Evolutionary conservation across 805 yeast genomes (phyloP).

Genomic region (Kuraishia capsulata): DNA sequence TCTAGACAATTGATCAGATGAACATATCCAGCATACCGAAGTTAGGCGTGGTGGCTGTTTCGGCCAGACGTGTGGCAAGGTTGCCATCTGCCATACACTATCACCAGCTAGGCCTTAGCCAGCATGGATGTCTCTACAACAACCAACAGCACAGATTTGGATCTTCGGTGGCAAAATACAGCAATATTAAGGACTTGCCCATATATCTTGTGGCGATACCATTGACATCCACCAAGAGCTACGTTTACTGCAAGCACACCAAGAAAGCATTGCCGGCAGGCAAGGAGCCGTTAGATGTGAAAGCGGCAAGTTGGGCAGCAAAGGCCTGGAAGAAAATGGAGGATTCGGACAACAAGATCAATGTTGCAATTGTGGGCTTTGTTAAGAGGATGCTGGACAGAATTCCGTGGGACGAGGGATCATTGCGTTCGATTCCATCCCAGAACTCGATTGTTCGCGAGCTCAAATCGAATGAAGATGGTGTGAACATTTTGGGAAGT

Average conservation of each 20-base stretch:
- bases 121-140: too few relatives aligned
- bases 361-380: constrained; percentile 46
- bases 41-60: too few relatives aligned
- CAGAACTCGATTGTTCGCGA: constrained; percentile 46
- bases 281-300: constrained; percentile 24
- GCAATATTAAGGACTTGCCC: constrained; percentile 21
- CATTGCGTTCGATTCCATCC: constrained; percentile 71
- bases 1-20: too few relatives aligned
- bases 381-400: constrained; percentile 46
- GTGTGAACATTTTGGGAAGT: constrained; percentile 14
- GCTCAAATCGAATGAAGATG: constrained; percentile 21
- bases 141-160: too few relatives aligned
- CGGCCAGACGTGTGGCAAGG: too few relatives aligned
- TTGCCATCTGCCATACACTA: too few relatives aligned
- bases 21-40: too few relatives aligned
- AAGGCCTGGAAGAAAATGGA: constrained; percentile 57
- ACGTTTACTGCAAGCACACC: constrained; percentile 60
- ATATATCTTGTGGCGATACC: constrained; percentile 68
- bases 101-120: too few relatives aligned
- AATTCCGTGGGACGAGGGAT: constrained; percentile 74
- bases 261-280: constrained; percentile 22
- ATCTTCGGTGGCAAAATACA: too few relatives aligned
- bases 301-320: constrained; percentile 37
- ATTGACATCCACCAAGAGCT: constrained; percentile 50
- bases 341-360: constrained; percentile 44